Evolutionary conservation across 1,139 yeast species (phyloP).

Genomic region (Saccharomyces hybrid): DNA sequence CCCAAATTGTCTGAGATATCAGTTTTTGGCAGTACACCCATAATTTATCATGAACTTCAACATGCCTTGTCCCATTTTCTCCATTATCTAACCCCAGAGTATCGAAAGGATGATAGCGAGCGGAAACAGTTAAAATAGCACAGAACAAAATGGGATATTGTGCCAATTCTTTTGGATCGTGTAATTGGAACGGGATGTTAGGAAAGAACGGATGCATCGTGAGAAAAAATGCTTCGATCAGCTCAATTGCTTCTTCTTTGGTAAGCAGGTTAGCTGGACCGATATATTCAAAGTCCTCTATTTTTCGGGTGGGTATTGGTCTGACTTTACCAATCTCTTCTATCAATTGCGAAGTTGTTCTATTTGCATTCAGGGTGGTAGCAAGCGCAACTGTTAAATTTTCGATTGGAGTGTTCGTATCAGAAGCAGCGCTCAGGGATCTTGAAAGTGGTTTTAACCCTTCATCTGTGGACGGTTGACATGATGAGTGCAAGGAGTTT

Average conservation of each 20-base stretch:
- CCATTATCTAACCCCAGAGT: slow-evolving; percentile 30
- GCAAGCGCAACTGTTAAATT: slow-evolving; percentile 16
- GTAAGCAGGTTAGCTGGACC: slow-evolving; percentile 55
- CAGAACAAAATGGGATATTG: slow-evolving; percentile 76
- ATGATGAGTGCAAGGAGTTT: slow-evolving; percentile 15
- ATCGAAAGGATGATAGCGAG: slow-evolving; percentile 61
- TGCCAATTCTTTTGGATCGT: slow-evolving; percentile 56
- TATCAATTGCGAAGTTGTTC: slow-evolving; percentile 39
- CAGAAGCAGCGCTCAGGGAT: background rate
- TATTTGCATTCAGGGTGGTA: slow-evolving; percentile 18
- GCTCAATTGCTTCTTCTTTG: slow-evolving; percentile 56
- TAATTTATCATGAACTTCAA: slow-evolving; percentile 64
- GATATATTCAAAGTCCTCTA: slow-evolving; percentile 46
- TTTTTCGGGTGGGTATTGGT: slow-evolving; percentile 31
- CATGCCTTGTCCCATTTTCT: slow-evolving; percentile 35
- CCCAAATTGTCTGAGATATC: slow-evolving; percentile 88
- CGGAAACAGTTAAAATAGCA: slow-evolving; percentile 69
- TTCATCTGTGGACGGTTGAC: slow-evolving; percentile 45
- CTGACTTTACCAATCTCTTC: slow-evolving; percentile 44
- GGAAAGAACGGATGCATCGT: slow-evolving; percentile 90
- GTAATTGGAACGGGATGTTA: slow-evolving; percentile 68
- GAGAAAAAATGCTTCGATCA: slow-evolving; percentile 60
- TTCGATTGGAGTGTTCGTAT: slow-evolving; percentile 8
- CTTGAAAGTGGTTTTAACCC: slow-evolving; percentile 10
- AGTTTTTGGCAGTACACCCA: slow-evolving; percentile 81